Evolutionary conservation across 2,329 filamentous ascomycete genomes (phyloP).

Genomic region (Elsinoe batatas): DNA sequence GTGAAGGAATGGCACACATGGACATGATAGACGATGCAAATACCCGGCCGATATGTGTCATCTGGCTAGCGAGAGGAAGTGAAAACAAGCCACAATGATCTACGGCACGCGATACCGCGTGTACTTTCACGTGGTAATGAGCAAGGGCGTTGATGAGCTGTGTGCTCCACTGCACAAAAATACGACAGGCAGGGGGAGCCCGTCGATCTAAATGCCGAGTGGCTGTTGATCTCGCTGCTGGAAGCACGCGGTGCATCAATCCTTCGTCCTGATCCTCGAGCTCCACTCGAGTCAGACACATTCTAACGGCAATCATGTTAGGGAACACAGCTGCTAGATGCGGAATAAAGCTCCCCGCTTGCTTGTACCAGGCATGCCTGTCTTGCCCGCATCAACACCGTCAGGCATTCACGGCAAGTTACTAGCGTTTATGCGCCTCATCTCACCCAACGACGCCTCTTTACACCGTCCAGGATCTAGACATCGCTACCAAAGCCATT

Average conservation of each 20-base stretch:
- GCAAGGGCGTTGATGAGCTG: conserved; percentile 5
- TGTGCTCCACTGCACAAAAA: not conserved
- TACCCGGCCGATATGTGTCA: not conserved
- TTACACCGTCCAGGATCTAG: not conserved
- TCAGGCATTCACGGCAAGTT: not conserved
- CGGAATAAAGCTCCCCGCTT: not conserved
- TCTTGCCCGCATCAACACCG: not conserved
- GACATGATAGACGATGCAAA: not conserved
- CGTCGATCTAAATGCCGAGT: conserved; percentile 4
- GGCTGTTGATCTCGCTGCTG: conserved; percentile 1
- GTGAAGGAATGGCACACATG: not conserved
- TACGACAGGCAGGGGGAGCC: not conserved
- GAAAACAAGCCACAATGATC: conserved; percentile 8
- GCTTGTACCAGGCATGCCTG: not conserved
- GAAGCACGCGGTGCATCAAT: not conserved
- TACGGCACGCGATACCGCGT: conserved; percentile 5
- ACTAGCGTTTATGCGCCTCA: not conserved
- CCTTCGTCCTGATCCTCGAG: not conserved
- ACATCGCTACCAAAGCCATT: not conserved
- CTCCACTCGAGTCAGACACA: conserved; percentile 2
- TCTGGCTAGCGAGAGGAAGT: not conserved
- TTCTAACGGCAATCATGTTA: not conserved
- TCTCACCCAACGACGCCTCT: not conserved
- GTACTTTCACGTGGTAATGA: conserved; percentile 1
- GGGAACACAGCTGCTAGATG: not conserved